Evolutionary conservation across 1,284 basidiomycete species (phyloP), one percentile per base, ranked within the genome.

Genomic region (Pulchroboletus neoregius): DNA sequence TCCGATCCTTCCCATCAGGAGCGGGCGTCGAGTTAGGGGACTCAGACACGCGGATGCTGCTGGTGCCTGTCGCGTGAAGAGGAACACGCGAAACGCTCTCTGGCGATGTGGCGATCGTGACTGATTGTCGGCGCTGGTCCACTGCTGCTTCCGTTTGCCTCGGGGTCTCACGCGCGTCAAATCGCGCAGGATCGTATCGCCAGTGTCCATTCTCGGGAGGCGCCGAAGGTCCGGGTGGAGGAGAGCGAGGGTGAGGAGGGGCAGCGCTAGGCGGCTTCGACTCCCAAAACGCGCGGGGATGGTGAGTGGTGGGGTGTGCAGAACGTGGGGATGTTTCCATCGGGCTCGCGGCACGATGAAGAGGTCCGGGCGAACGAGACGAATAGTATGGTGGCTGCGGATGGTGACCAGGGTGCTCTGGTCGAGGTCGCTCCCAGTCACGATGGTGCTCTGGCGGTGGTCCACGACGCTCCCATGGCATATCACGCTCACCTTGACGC

Each of bases 251-350:
- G 3, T 51, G 62, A 39, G 60, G 54, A 4, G 54, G 58, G n/a
- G n/a, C n/a, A 24, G 60, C 60, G 9, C 56, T 46, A 5, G 55
- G 59, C 0, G 61, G 63, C 43, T 67, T 69, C 16, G 65, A 57
- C 2, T 69, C 58, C 66, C 67, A 69, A 31, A 59, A 54, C 2
- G 53, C 13, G 16, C 56, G 51, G 0, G 66, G 13, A 35, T 65
- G 51, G 22, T 56, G 48, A 23, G 49, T 26, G 11, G 41, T 20
- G 43, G 63, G 63, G 40, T 78, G 80, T 0, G 68, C 63, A 12
- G 71, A 70, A 18, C 78, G 73, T 9, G 82, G 80, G 0, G 81
- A 84, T 5, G 75, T 71, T 34, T 78, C 68, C 40, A 67, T 73
- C 10, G 76, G 74, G 37, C 68, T 71, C 33, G 55, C 63, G 4